phyloP scores from a whole-genome alignment of 768 basidiomycete species.

The Hypholoma sublateritium region DNA sequence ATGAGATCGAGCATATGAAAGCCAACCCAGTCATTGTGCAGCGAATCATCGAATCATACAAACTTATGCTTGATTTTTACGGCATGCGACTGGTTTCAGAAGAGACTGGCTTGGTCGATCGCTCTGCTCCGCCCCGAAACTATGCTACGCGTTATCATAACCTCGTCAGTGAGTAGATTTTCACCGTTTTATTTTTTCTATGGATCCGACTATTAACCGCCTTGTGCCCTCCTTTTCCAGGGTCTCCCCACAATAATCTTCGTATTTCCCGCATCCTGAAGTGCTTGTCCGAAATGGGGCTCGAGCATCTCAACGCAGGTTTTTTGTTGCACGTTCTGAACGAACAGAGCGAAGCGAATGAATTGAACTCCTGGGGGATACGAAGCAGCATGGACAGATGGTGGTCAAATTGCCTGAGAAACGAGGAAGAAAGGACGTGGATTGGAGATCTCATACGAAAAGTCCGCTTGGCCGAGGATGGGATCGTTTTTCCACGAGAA shows the following conservation, averaged over 20 bases:
- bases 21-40: constrained; percentile 43
- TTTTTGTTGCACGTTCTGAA: constrained; percentile 69
- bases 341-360: constrained; percentile 62
- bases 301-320: constrained; percentile 62
- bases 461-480: constrained; percentile 43
- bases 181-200: background rate
- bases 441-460: constrained; percentile 48
- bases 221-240: constrained; percentile 30
- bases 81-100: constrained; percentile 64
- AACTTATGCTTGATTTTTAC: constrained; percentile 79
- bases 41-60: constrained; percentile 60
- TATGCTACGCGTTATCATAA: constrained; percentile 60
- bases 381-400: constrained; percentile 70
- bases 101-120: constrained; percentile 59
- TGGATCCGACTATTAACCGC: constrained; percentile 19
- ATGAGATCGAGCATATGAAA: constrained; percentile 63
- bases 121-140: constrained; percentile 47
- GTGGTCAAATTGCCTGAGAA: constrained; percentile 75
- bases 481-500: constrained; percentile 53
- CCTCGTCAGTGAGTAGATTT: constrained; percentile 55
- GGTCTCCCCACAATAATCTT: constrained; percentile 71
- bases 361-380: constrained; percentile 49
- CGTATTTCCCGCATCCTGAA: constrained; percentile 79
- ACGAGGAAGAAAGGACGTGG: constrained; percentile 58
- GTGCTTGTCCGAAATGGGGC: constrained; percentile 68